Evolutionary conservation across 2,329 filamentous ascomycete genomes (phyloP), one percentile per base, ranked within the genome.

Genomic region (Xylaria arbuscula): DNA sequence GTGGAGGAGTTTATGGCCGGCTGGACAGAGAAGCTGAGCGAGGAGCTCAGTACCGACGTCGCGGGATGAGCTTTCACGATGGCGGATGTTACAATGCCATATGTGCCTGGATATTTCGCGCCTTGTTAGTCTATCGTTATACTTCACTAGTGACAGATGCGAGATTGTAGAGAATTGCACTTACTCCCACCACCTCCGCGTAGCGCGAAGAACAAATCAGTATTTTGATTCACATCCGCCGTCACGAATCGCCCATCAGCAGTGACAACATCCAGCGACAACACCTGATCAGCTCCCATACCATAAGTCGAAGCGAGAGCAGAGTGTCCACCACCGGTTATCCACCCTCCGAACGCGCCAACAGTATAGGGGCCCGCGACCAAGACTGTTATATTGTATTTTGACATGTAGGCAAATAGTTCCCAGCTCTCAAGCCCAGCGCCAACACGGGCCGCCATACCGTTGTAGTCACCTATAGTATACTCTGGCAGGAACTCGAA

Each of bases 171-270:
- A n/a, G 59, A 60, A 57, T 24, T 13, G 19, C 17, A 42, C 75
- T 68, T 72, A 76, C 74, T 73, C 38, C 85, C 64, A 78, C 87
- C 86, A 1, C 87, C 86, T 11, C 86, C 86, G 48, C 82, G 79
- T 3, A 88, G 76, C 2, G 87, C 87, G 83, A 86, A 90, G 77
- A 86, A 89, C 7, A 89, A 78, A 64, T 89, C 87, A 0, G 79
- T 70, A 67, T 89, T 84, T 36, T 84, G 74, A 2, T 79, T 75
- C 22, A 77, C 79, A 53, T 81, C 82, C 1, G 85, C 86, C 4
- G 79, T 83, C 0, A 87, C 71, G 28, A 84, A 76, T 7, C 78
- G 66, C 0, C 86, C 86, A 50, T 79, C 76, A 0, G 81, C 84
- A 11, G 83, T 84, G 2, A 88, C 79, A 2, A 85, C 82, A 51